These are phyloP conservation scores for Medicago lupulina DNA, from an alignment of 306 rosid genomes.

Conservation along the genomic window DNA sequence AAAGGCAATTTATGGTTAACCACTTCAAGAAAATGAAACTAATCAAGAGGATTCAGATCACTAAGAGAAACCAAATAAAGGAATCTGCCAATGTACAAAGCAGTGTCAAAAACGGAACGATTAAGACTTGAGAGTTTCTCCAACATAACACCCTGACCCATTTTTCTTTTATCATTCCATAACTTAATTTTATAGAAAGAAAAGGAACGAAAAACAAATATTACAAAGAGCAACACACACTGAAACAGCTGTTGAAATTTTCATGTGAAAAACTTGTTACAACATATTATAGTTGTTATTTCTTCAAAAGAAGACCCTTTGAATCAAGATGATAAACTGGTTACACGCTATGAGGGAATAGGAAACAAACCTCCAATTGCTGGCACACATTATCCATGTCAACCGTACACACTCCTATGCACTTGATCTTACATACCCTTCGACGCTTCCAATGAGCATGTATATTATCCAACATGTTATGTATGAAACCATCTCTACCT, in stretches of 20 bases:
- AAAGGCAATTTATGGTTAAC: background rate
- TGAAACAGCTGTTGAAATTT: background rate
- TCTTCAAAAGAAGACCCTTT: background rate
- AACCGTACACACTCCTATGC: conserved; percentile 92
- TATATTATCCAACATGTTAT: conserved; percentile 98
- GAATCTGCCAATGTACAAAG: conserved; percentile 16
- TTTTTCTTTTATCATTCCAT: background rate
- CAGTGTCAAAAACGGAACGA: conserved; percentile 8
- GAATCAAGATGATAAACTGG: conserved; percentile 15
- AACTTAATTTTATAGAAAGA: conserved; percentile 3
- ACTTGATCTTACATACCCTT: conserved; percentile 90
- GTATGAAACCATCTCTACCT: conserved; percentile 99
- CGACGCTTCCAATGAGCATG: conserved; percentile 96
- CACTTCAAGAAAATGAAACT: background rate
- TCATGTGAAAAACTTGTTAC: background rate
- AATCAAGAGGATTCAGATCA: background rate
- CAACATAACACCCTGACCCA: background rate
- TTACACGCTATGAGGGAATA: background rate
- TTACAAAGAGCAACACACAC: background rate
- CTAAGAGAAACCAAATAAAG: conserved; percentile 17
- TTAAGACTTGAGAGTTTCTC: conserved; percentile 4
- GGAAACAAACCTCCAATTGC: conserved; percentile 71
- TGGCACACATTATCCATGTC: conserved; percentile 83
- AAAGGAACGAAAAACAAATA: background rate
- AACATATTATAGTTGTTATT: background rate